Evolutionary conservation across 2,329 filamentous ascomycete genomes (phyloP), one percentile per base, ranked within the genome.

Genomic region (Sporothrix protearum): DNA sequence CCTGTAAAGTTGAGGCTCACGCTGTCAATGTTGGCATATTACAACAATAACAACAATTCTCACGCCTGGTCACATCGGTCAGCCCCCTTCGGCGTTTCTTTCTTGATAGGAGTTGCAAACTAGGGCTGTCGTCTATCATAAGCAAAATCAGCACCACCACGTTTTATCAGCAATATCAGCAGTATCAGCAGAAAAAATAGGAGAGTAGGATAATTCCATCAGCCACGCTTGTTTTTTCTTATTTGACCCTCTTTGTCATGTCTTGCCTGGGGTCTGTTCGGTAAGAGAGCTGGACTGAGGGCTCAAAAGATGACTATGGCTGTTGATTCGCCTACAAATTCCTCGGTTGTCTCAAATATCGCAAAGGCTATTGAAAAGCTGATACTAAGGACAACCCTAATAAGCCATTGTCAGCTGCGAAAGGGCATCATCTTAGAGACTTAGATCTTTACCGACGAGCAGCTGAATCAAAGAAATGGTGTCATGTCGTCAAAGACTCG

Each of bases 121-220:
- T 42, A 28, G 36, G 16, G 25, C 22, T 6, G 9, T 42, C 6
- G 59, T 45, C 63, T 33, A 49, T 47, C 61, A 64, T 64, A 12
- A 66, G 63, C 63, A 45, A 14, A 47, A 67, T 51, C 42, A 67
- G 64, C 42, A 64, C 39, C 25, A 45, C 22, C 42, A n/a, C 61
- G 12, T 47, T 19, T 22, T 30, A 64, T 47, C 61, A 59, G 12
- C 25, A 53, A 19, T 55, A 55, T 28, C 51, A 63, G 55, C 8
- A 61, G 30, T 61, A 63, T 42, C 57, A 63, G 57, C n/a, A 63
- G 33, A 6, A 8, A 59, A 59, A 59, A n/a, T 12, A 30, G 25
- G 51, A 30, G 12, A 14, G 25, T 16, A 16, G 51, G 25, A 30
- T 25, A 28, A 22, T 61, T 28, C n/a, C 33, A 42, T 63, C 57